Evolutionary conservation across 345 rosid genomes (phyloP), one percentile per base, ranked within the genome.

Genomic region (Eucalyptus pumila): DNA sequence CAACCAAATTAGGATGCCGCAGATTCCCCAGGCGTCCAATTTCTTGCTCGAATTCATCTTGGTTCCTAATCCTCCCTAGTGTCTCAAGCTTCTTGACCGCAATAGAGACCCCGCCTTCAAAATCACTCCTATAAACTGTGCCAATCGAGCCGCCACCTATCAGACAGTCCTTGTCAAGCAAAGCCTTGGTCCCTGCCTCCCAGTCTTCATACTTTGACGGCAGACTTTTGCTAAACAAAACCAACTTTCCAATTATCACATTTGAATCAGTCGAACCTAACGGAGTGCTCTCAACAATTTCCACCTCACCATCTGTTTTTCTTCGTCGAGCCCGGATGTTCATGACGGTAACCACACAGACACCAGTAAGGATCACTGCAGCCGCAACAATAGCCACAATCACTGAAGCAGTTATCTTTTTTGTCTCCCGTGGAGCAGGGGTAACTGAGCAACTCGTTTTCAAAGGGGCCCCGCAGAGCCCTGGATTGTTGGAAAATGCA

Each of bases 181-280:
- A 93, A 85, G 98, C 96, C 92, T 95, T 97, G 58, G 98, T 95
- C 45, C 99, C 99, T 3, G 96, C 93, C 90, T 95, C 98, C 99
- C 99, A 97, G 88, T 98, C 99, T 95, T 98, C 98, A 86, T 98
- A 97, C 91, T 92, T 97, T 8, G 99, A 94, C 3, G 99, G 99
- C 87, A 98, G 90, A 86, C 92, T 97, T 94, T 97, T 96, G 95
- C 99, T 98, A 92, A 97, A 97, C 80, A 98, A 94, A 86, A 98
- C 99, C 89, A 98, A 92, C 93, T 98, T 98, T 52, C 99, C 99
- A 3, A 96, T 96, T 90, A 95, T 94, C 88, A 96, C 92, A 88
- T 89, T 93, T 3, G 99, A 95, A 32, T 94, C 96, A 5, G 96
- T 94, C 17, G 99, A 95, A 86, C 93, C 97, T 54, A 91, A 58